Evolutionary conservation across 257 asterid species (phyloP).

Genomic region (Ophiorrhiza pumila): DNA sequence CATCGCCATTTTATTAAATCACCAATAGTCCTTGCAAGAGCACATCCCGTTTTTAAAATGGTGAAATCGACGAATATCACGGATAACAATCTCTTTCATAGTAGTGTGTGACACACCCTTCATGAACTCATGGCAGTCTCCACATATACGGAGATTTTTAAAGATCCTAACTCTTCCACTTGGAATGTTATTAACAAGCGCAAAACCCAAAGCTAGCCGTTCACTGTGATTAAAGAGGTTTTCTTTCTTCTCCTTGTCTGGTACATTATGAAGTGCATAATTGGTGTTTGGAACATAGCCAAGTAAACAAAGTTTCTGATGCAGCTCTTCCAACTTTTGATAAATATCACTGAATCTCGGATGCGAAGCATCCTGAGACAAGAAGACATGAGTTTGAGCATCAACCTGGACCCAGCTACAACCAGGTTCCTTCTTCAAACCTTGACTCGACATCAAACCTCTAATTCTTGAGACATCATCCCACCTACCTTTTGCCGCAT

Average conservation of each 20-base stretch:
- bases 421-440: conserved; percentile 82
- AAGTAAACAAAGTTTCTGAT: conserved; percentile 30
- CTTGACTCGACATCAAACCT: conserved; percentile 51
- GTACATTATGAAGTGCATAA: conserved; percentile 52
- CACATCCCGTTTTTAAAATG: conserved; percentile 61
- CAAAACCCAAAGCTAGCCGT: conserved; percentile 73
- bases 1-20: conserved; percentile 19
- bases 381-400: conserved; percentile 63
- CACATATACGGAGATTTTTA: conserved; percentile 81
- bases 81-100: conserved; percentile 59
- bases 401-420: conserved; percentile 81
- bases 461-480: conserved; percentile 60
- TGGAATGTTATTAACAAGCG: conserved; percentile 47
- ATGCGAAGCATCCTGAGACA: conserved; percentile 72
- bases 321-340: conserved; percentile 54
- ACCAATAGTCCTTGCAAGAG: conserved; percentile 83
- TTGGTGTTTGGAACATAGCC: conserved; percentile 61
- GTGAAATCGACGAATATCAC: conserved; percentile 64
- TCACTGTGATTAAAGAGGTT: conserved; percentile 77
- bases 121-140: conserved; percentile 89
- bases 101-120: conserved; percentile 50
- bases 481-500: conserved; percentile 74
- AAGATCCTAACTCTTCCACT: conserved; percentile 55
- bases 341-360: conserved; percentile 52
- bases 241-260: conserved; percentile 47